phyloP scores from a whole-genome alignment of 768 basidiomycete species.

The Termitomyces sp. region DNA sequence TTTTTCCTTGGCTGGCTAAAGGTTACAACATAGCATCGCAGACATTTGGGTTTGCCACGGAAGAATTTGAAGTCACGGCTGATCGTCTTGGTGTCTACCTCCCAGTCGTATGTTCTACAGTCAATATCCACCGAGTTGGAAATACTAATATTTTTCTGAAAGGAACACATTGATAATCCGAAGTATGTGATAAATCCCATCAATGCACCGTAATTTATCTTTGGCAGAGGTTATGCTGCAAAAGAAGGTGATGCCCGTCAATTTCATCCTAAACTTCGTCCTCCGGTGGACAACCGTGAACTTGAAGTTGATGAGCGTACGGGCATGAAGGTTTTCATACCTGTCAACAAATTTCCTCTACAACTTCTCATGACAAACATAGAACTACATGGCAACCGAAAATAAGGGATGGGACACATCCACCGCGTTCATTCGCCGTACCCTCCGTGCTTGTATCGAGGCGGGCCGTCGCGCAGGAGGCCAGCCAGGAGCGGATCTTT shows the following conservation, averaged over 20 bases:
- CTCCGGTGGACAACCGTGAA: conserved; percentile 66
- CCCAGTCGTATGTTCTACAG: conserved; percentile 42
- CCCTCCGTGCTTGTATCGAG: conserved; percentile 61
- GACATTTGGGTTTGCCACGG: conserved; percentile 61
- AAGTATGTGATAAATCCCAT: conserved; percentile 33
- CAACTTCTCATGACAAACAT: not conserved
- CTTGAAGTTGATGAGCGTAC: conserved; percentile 70
- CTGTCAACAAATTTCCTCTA: not conserved
- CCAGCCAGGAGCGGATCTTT: conserved; percentile 48
- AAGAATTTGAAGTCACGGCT: conserved; percentile 66
- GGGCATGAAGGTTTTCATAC: conserved; percentile 63
- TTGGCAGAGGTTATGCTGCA: conserved; percentile 55
- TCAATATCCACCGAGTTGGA: not conserved
- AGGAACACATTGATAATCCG: conserved; percentile 79
- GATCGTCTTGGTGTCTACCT: conserved; percentile 75
- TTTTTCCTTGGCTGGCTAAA: not conserved
- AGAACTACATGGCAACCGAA: conserved; percentile 80
- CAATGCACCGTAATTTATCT: not conserved
- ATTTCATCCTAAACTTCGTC: conserved; percentile 67
- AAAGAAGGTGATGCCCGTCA: conserved; percentile 66
- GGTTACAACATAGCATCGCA: conserved; percentile 14
- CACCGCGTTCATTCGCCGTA: conserved; percentile 58
- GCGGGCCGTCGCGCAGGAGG: conserved; percentile 53
- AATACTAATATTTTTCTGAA: not conserved
- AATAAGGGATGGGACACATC: conserved; percentile 70